Conservation (phyloP, 2,329 filamentous ascomycete genomes). For the Tolypocladium nubicola region DNA sequence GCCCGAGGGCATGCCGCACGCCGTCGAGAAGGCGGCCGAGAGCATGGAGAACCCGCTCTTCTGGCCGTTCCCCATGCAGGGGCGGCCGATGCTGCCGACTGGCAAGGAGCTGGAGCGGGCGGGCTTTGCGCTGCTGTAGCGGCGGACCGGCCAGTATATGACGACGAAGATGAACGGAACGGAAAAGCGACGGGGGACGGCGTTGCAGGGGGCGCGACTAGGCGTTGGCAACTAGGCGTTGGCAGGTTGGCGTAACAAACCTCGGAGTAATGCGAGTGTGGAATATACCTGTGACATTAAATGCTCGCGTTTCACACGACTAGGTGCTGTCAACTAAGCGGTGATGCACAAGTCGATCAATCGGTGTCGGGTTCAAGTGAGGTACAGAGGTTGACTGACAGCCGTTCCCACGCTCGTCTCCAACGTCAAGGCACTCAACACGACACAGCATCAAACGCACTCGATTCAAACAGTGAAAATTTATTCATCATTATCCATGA, state of each 20-base stretch:
- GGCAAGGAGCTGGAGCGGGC: slow-evolving; percentile 37
- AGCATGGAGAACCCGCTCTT: slow-evolving; percentile 43
- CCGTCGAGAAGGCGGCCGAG: slow-evolving; percentile 19
- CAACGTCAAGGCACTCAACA: too few relatives aligned
- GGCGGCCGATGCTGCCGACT: slow-evolving; percentile 39
- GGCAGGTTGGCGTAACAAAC: not conserved
- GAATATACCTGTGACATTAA: too few relatives aligned
- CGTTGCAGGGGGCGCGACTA: not conserved
- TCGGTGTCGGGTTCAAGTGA: too few relatives aligned
- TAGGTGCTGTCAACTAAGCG: too few relatives aligned
- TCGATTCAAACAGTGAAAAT: too few relatives aligned
- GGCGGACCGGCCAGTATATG: not conserved
- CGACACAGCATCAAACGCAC: too few relatives aligned
- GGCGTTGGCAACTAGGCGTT: too few relatives aligned
- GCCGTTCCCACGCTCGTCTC: too few relatives aligned
- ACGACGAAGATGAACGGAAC: not conserved
- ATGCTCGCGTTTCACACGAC: too few relatives aligned
- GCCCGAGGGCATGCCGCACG: slow-evolving; percentile 5
- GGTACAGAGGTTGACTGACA: too few relatives aligned
- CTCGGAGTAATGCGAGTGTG: not conserved
- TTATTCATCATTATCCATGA: too few relatives aligned
- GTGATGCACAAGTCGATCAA: too few relatives aligned
- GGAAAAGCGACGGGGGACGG: not conserved
- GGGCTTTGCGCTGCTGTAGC: slow-evolving; percentile 35
- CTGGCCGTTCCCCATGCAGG: slow-evolving; percentile 52